A percentile compares a stretch with the other conserved stretches of the same genome.
Conservation (phyloP, 2,329 filamentous ascomycete species). For the Aciculosporium take region DNA sequence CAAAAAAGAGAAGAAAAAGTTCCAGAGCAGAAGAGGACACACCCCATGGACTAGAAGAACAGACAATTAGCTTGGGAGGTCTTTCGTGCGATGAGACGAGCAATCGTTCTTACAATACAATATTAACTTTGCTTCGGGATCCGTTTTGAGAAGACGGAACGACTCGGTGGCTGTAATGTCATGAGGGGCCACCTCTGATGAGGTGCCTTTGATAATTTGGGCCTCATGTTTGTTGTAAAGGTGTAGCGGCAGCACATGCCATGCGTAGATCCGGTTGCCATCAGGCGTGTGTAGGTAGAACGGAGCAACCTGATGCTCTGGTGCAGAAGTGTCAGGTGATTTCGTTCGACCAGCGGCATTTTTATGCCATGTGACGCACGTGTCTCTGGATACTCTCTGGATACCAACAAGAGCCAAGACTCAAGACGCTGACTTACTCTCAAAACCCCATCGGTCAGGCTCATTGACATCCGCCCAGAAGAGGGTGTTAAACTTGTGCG, state of each 20-base stretch:
- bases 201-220: slow-evolving; percentile 37
- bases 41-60: slow-evolving; percentile 44
- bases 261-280: slow-evolving; percentile 66
- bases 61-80: background rate
- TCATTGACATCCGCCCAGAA: slow-evolving; percentile 59
- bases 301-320: slow-evolving; percentile 77
- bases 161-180: slow-evolving; percentile 43
- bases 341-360: background rate
- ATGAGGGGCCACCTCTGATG: slow-evolving; percentile 26
- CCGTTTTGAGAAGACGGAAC: slow-evolving; percentile 47
- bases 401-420: background rate
- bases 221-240: slow-evolving; percentile 61
- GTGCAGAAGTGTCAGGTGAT: background rate
- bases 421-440: slow-evolving; percentile 40
- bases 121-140: slow-evolving; percentile 48
- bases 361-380: background rate
- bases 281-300: slow-evolving; percentile 67
- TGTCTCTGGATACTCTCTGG: background rate
- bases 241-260: slow-evolving; percentile 75
- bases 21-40: slow-evolving; percentile 4
- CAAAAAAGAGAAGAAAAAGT: background rate
- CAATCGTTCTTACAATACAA: slow-evolving; percentile 41
- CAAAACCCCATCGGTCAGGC: slow-evolving; percentile 75
- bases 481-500: slow-evolving; percentile 61
- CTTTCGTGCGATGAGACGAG: background rate